These are phyloP conservation scores for Microcera coccophila DNA, from an alignment of 2,329 filamentous ascomycete genomes.

Conservation along the genomic window DNA sequence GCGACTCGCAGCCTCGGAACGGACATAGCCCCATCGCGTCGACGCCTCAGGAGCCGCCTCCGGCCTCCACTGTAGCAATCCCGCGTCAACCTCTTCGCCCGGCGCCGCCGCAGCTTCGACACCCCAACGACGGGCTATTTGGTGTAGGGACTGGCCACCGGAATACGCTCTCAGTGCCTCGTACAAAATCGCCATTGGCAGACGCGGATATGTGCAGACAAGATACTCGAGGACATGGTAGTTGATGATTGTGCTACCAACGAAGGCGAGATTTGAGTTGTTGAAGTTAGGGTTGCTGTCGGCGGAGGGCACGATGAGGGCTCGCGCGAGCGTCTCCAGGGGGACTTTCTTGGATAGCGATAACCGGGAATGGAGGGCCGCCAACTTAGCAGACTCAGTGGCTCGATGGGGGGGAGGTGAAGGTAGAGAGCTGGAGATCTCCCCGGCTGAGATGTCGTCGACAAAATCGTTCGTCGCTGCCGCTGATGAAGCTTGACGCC, in stretches of 20 bases:
- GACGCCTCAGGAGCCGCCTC: slow-evolving; percentile 43
- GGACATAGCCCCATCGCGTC: slow-evolving; percentile 49
- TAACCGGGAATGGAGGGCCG: slow-evolving; percentile 86
- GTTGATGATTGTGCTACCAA: slow-evolving; percentile 78
- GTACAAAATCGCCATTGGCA: slow-evolving; percentile 85
- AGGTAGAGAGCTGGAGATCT: slow-evolving; percentile 47
- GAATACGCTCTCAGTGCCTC: slow-evolving; percentile 80
- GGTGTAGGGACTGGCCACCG: slow-evolving; percentile 68
- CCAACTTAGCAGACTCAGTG: slow-evolving; percentile 76
- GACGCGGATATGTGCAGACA: slow-evolving; percentile 81
- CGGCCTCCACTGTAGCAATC: slow-evolving; percentile 74
- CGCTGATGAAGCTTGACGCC: slow-evolving; percentile 32
- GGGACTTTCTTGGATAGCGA: slow-evolving; percentile 78
- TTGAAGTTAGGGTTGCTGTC: slow-evolving; percentile 79
- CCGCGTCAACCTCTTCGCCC: slow-evolving; percentile 87
- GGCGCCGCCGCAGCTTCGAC: slow-evolving; percentile 83
- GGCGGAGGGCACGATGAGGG: slow-evolving; percentile 80
- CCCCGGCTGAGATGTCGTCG: slow-evolving; percentile 15
- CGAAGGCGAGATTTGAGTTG: slow-evolving; percentile 75
- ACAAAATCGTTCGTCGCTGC: slow-evolving; percentile 22
- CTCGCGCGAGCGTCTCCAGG: slow-evolving; percentile 77
- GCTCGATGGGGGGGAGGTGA: slow-evolving; percentile 69
- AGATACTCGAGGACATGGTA: slow-evolving; percentile 89
- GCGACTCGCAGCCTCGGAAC: slow-evolving; percentile 43
- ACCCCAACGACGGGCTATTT: slow-evolving; percentile 82